Base-by-base conservation (phyloP, 2,329 filamentous ascomycete genomes). In the Bipolaris zeicola region DNA sequence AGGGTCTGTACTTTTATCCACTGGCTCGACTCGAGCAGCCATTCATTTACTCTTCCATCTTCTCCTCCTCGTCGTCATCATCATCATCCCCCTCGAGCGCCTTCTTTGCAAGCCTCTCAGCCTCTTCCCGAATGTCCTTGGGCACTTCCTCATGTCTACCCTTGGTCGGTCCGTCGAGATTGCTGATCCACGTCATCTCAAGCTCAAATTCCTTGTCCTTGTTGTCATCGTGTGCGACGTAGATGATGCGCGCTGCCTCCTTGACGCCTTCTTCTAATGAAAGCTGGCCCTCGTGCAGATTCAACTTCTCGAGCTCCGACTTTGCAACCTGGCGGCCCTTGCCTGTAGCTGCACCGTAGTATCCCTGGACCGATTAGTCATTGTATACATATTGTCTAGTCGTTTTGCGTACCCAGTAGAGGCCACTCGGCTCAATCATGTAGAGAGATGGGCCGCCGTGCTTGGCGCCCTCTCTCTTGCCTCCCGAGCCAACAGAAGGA, bases 191-290 rank as follows among this genome's bases (percentile, higher is more conserved):
- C 57, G 91, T 96, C 92, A 99, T 96, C 82, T 99, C 95, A 58
- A 99, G 83, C 86, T 99, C 95, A 73, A 98, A 99, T 65, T 98
- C 95, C 84, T 99, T 99, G 81, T 98, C 95, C 82, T 98, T 98
- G 84, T 94, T 98, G 78, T 99, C 95, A 78, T 98, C 95, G 76
- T 99, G 95, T 46, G 94, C 93, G 58, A 96, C 87, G 77, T 97
- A 96, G 79, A 99, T 98, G 79, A 99, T 99, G 60, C 92, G 84
- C 54, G 95, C 95, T 33, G 95, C 95, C 82, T 98, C 91, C 83
- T 96, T 97, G 72, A 99, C 91, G 48, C 89, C 95, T 73, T 98
- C 88, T 73, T 89, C 82, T 57, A 99, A 82, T 60, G 89, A 90
- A 52, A 98, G 84, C 47, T 84, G 89, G 52, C 87, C 89, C 10